Base-by-base conservation (phyloP, 768 basidiomycete genomes). In the Grammothele lineata region DNA sequence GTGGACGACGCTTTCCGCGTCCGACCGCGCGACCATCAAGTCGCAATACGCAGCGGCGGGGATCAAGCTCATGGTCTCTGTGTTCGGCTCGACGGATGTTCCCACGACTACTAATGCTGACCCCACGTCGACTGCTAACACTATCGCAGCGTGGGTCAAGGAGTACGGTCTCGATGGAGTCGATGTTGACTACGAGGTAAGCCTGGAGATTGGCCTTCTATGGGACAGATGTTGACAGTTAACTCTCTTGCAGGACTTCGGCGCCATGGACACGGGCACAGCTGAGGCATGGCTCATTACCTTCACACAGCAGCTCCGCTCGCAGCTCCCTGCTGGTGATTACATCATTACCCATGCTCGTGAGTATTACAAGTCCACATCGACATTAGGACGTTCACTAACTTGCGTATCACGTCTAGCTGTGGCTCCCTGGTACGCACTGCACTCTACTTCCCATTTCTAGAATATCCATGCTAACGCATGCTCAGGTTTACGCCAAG, bases 21-120 rank as follows among this genome's bases (percentile, higher is more conserved):
- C 53, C 15, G 59, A 74, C 26, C 71, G 79, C 23, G 49, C 70
- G 11, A 27, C 67, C 12, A 68, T 74, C 55, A 62, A 77, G 49
- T 51, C 70, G 0, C 68, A 75, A 47, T 82, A 81, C 56, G 67
- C 66, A 19, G 68, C 72, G 0, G 78, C 79, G 5, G 80, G 80
- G 17, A 80, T 81, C 58, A 75, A 73, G 18, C 57, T 83, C 37
- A 70, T 83, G 43, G 80, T 82, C 4, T 76, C 77, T 37, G 70
- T 66, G 3, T 82, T 82, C 51, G 77, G 77, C 5, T 68, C 75
- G 10, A 62, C 64, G 17, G 70, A 73, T 44, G 61, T 64, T 1
- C 77, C 77, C 2, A 78, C 75, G 3, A 63, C 70, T 1, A 58
- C 60, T 3, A 71, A 70, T 22, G 55, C 56, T 4, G 65, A 77